Evolutionary conservation across 257 asterid genomes (phyloP).

Genomic region (Hygrophila difformis): DNA sequence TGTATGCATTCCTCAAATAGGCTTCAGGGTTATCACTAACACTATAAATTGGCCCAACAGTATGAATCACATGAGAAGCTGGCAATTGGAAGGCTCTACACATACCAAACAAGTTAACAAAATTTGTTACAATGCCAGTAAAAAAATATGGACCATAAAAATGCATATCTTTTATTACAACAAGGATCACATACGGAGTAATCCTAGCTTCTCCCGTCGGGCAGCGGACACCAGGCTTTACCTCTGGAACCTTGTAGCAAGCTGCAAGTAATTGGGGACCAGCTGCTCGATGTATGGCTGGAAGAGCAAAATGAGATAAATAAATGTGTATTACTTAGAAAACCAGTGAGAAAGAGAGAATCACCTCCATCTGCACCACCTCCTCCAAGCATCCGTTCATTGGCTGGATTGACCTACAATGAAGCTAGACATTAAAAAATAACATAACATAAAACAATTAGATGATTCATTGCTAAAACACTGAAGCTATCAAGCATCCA

Average conservation of each 20-base stretch:
- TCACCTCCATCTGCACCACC: slow-evolving; percentile 99
- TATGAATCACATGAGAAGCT: slow-evolving; percentile 87
- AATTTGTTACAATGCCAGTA: too few species aligned
- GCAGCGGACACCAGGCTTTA: slow-evolving; percentile 78
- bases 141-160: too few species aligned
- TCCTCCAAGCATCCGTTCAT: slow-evolving; percentile 91
- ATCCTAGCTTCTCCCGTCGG: slow-evolving; percentile 99
- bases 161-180: neutral
- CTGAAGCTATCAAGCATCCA: too few species aligned
- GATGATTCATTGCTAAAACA: too few species aligned
- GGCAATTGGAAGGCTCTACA: slow-evolving; percentile 85
- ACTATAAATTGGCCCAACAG: slow-evolving; percentile 90
- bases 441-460: too few species aligned
- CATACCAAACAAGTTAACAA: slow-evolving; percentile 17
- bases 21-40: slow-evolving; percentile 47
- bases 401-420: slow-evolving; percentile 89
- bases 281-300: slow-evolving; percentile 96
- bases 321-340: too few species aligned
- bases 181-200: slow-evolving; percentile 49
- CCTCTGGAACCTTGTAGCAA: slow-evolving; percentile 73
- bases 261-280: slow-evolving; percentile 80
- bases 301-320: neutral
- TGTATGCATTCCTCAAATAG: slow-evolving; percentile 65
- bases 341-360: slow-evolving; percentile 7
- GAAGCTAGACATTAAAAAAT: too few species aligned